A percentile compares a stretch with the other conserved stretches of the same genome.
These are phyloP conservation scores for Amborella trichopoda DNA, from an alignment of 164 flowering plant species.

Conservation along the genomic window DNA sequence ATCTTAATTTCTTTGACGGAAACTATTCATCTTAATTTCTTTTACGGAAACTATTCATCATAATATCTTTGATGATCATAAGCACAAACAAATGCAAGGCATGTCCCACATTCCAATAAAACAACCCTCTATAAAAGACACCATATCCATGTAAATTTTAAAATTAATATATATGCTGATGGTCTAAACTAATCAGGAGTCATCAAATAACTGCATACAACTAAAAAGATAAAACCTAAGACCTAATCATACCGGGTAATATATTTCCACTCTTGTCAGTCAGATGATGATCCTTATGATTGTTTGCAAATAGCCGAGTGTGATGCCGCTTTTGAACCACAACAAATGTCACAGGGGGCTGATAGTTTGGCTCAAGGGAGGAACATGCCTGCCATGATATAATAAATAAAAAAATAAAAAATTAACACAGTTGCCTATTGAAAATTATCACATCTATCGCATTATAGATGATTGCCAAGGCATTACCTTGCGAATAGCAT, in stretches of 20 bases:
- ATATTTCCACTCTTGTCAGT: constrained; percentile 53
- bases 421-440: not conserved
- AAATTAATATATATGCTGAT: not conserved
- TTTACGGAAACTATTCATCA: no score
- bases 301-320: constrained; percentile 42
- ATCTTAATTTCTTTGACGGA: no score
- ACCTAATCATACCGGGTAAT: constrained; percentile 25
- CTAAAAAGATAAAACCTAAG: not conserved
- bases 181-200: no score
- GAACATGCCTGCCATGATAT: constrained; percentile 35
- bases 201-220: no score
- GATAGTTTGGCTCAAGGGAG: constrained; percentile 42
- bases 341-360: constrained; percentile 53
- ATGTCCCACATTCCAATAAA: not conserved
- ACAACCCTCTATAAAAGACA: not conserved
- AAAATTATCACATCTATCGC: not conserved
- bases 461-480: not conserved
- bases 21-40: no score
- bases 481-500: constrained; percentile 85
- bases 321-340: constrained; percentile 65
- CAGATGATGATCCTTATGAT: constrained; percentile 20
- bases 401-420: not conserved
- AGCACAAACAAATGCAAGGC: not conserved
- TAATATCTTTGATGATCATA: no score
- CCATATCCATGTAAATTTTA: not conserved